Evolutionary conservation across 2,329 filamentous ascomycete species (phyloP).

Genomic region (Pestalotiopsis sp.): DNA sequence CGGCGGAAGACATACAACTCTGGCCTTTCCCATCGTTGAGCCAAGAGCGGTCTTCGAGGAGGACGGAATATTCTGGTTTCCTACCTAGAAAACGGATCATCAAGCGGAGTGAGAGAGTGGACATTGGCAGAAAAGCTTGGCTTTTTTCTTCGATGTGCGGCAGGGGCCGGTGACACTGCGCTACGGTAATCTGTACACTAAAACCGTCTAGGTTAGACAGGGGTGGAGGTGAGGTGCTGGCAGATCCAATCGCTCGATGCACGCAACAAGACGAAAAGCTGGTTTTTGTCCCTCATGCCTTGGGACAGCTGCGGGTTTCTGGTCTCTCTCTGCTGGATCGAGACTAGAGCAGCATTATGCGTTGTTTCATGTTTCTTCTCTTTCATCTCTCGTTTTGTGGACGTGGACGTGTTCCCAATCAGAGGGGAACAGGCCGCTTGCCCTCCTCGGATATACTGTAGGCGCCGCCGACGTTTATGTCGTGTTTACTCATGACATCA

Average conservation of each 20-base stretch:
- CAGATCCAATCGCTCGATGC: background rate
- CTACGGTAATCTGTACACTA: background rate
- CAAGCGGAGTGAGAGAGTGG: background rate
- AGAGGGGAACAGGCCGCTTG: background rate
- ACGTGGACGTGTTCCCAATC: background rate
- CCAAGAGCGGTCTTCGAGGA: background rate
- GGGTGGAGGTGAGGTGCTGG: background rate
- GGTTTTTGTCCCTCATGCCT: background rate
- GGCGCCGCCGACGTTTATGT: background rate
- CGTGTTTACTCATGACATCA: background rate
- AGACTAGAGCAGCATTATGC: background rate
- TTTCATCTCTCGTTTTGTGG: background rate
- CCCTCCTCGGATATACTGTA: background rate
- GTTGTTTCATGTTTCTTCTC: background rate
- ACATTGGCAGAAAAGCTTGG: background rate
- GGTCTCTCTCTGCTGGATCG: background rate
- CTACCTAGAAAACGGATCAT: background rate
- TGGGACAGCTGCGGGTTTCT: background rate
- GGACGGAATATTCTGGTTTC: background rate
- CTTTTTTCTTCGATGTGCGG: background rate
- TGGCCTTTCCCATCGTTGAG: background rate
- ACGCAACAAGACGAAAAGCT: background rate
- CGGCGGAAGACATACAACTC: background rate
- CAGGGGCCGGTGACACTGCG: background rate
- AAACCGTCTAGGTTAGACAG: background rate